phyloP scores from a whole-genome alignment of 2,329 filamentous ascomycete genomes.

The Ophiocordyceps robertsii region DNA sequence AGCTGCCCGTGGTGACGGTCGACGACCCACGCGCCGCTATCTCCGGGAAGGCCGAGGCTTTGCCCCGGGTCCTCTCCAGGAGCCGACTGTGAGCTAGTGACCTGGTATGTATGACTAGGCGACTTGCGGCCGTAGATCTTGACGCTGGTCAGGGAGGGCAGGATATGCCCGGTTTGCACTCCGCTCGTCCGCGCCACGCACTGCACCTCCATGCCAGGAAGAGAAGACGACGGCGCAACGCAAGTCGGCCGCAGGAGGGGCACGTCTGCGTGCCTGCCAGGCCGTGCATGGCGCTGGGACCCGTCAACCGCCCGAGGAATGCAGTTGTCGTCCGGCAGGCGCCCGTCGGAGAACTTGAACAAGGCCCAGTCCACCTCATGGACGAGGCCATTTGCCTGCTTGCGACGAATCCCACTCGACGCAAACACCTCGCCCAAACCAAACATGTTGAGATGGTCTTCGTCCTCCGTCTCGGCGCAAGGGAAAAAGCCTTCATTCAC shows the following conservation, averaged over 20 bases:
- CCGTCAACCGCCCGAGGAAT: conserved; percentile 32
- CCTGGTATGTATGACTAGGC: conserved; percentile 59
- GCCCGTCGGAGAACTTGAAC: conserved; percentile 62
- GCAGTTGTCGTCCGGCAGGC: conserved; percentile 58
- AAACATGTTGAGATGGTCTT: conserved; percentile 73
- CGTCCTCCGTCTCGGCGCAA: conserved; percentile 52
- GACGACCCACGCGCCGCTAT: conserved; percentile 88
- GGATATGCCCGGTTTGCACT: conserved; percentile 64
- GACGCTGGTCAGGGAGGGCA: conserved; percentile 66
- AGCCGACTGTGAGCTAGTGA: conserved; percentile 24
- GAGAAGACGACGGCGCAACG: conserved; percentile 42
- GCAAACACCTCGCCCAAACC: conserved; percentile 76
- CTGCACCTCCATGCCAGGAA: conserved; percentile 70
- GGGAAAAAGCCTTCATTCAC: conserved; percentile 75
- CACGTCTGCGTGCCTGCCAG: conserved; percentile 13
- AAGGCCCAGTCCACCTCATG: conserved; percentile 96
- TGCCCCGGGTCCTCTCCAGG: conserved; percentile 4
- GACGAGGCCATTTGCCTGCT: conserved; percentile 54
- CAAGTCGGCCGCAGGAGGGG: conserved; percentile 36
- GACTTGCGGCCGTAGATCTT: conserved; percentile 77
- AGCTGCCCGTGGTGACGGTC: conserved; percentile 66
- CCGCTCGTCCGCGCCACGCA: conserved; percentile 83
- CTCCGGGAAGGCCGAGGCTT: conserved; percentile 59
- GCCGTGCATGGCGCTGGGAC: conserved; percentile 3
- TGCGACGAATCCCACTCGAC: conserved; percentile 75